Conservation (phyloP, 305 asterid genomes). For the Lippia alba region DNA sequence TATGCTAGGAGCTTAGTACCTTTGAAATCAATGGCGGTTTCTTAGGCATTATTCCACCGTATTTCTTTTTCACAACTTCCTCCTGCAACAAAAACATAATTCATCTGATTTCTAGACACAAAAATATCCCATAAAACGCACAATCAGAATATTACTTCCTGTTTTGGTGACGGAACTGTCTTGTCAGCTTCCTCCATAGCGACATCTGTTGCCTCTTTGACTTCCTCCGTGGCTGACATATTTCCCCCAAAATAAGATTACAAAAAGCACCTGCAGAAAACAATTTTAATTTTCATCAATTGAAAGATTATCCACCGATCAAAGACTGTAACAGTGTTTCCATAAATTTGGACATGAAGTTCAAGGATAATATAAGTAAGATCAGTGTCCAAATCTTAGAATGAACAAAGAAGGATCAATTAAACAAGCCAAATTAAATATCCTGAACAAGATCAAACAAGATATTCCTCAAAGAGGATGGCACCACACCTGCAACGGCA, state of each 20-base stretch:
- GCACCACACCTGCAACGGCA: slow-evolving; percentile 19
- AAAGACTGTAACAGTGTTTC: not conserved
- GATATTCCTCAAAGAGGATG: slow-evolving; percentile 6
- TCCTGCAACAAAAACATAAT: slow-evolving; percentile 51
- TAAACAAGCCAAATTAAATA: not conserved
- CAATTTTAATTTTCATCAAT: slow-evolving; percentile 10
- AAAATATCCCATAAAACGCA: slow-evolving; percentile 5
- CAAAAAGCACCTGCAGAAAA: slow-evolving; percentile 35
- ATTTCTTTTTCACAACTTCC: slow-evolving; percentile 76
- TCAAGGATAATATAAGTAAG: not conserved
- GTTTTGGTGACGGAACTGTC: slow-evolving; percentile 59
- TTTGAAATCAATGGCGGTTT: slow-evolving; percentile 92
- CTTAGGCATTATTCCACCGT: slow-evolving; percentile 89
- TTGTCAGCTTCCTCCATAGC: slow-evolving; percentile 60
- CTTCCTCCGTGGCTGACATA: slow-evolving; percentile 82
- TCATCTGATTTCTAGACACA: not conserved
- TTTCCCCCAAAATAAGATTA: slow-evolving; percentile 41
- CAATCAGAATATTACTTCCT: slow-evolving; percentile 63
- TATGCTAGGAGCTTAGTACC: slow-evolving; percentile 45
- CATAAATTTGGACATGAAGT: slow-evolving; percentile 14
- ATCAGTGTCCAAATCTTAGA: not conserved
- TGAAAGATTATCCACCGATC: not conserved
- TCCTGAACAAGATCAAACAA: not conserved
- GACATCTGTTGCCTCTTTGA: slow-evolving; percentile 57
- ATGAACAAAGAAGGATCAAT: not conserved